phyloP scores from a whole-genome alignment of 2,329 filamentous ascomycete species.

The Hirsutella minnesotensis region DNA sequence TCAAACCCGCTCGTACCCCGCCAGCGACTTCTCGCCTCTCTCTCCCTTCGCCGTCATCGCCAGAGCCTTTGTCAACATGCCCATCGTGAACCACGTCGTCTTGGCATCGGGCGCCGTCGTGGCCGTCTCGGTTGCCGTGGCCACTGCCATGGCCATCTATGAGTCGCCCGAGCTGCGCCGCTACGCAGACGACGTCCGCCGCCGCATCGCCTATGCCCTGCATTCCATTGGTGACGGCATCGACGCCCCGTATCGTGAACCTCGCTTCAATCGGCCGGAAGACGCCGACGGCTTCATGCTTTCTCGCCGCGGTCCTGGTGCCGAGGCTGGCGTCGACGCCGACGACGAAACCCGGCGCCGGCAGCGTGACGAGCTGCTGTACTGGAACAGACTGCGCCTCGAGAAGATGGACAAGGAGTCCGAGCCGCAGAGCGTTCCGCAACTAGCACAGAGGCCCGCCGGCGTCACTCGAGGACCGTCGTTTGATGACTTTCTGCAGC shows the following conservation, averaged over 20 bases:
- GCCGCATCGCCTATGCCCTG: slow-evolving; percentile 47
- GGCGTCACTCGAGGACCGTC: slow-evolving; percentile 21
- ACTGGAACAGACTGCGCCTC: slow-evolving; percentile 48
- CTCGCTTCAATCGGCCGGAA: slow-evolving; percentile 53
- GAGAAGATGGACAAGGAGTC: slow-evolving; percentile 29
- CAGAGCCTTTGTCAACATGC: slow-evolving; percentile 26
- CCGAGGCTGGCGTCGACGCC: slow-evolving; percentile 41
- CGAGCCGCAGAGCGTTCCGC: background rate
- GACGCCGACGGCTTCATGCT: slow-evolving; percentile 52
- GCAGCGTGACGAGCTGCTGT: slow-evolving; percentile 53
- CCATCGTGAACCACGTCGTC: slow-evolving; percentile 41
- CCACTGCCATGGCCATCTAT: slow-evolving; percentile 48
- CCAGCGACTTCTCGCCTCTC: background rate
- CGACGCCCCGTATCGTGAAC: slow-evolving; percentile 34
- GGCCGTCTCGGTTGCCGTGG: slow-evolving; percentile 44
- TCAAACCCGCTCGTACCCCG: too few relatives aligned
- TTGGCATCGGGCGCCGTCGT: slow-evolving; percentile 45
- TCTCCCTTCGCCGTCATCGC: background rate
- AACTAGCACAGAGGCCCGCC: background rate
- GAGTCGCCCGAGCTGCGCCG: slow-evolving; percentile 52
- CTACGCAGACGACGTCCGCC: slow-evolving; percentile 48
- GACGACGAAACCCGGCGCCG: slow-evolving; percentile 49
- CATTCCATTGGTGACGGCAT: slow-evolving; percentile 48
- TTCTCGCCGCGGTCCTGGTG: slow-evolving; percentile 30
- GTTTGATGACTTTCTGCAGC: slow-evolving; percentile 48